A percentile compares a stretch with the other conserved stretches of the same genome.
phyloP scores from a whole-genome alignment of 1,284 basidiomycete species.

The Leccinum pachyderme region DNA sequence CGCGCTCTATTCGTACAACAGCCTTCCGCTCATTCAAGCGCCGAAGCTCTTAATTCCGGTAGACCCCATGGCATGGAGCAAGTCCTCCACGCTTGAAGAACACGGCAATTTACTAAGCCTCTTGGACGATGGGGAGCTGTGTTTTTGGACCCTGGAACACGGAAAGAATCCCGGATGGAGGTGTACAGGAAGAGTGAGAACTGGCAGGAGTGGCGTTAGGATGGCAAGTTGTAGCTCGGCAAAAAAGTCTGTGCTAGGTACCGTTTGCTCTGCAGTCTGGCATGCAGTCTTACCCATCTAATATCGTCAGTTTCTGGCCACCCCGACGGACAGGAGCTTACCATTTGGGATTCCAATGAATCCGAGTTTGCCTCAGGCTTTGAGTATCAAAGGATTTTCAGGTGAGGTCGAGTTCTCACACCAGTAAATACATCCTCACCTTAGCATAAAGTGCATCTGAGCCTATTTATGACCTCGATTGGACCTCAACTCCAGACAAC shows the following conservation, averaged over 20 bases:
- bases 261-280: slow-evolving; percentile 12
- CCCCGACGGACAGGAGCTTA: slow-evolving; percentile 69
- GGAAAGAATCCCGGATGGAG: slow-evolving; percentile 48
- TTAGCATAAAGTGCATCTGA: slow-evolving; percentile 38
- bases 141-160: slow-evolving; percentile 77
- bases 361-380: slow-evolving; percentile 92
- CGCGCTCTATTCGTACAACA: slow-evolving; percentile 42
- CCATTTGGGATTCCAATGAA: slow-evolving; percentile 92
- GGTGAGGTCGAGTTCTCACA: slow-evolving; percentile 40
- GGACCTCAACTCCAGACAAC: slow-evolving; percentile 86
- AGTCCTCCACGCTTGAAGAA: slow-evolving; percentile 40
- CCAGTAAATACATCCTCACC: not conserved
- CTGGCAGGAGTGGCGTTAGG: slow-evolving; percentile 60
- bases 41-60: slow-evolving; percentile 71
- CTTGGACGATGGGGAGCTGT: slow-evolving; percentile 68
- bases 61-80: slow-evolving; percentile 88
- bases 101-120: slow-evolving; percentile 81
- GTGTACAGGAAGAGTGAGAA: slow-evolving; percentile 73
- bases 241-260: slow-evolving; percentile 83
- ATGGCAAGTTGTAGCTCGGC: slow-evolving; percentile 83
- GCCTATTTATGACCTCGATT: slow-evolving; percentile 78
- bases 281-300: slow-evolving; percentile 7
- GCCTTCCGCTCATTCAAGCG: slow-evolving; percentile 48
- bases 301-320: slow-evolving; percentile 49
- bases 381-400: slow-evolving; percentile 65